phyloP scores from a whole-genome alignment of 352 stramenopile genomes.

The Phytophthora pinifolia region DNA sequence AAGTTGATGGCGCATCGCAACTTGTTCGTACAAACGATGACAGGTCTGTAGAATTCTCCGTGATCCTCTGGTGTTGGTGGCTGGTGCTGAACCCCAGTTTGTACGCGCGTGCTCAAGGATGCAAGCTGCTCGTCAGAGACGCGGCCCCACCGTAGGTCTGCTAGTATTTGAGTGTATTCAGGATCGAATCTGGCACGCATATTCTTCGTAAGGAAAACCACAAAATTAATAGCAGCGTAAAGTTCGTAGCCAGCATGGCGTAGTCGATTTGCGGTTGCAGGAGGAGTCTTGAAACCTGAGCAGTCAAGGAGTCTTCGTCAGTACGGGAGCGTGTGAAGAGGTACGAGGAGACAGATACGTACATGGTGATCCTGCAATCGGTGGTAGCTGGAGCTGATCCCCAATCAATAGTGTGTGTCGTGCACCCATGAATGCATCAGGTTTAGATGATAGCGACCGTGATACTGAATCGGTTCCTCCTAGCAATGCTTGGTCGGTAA shows the following conservation, averaged over 20 bases:
- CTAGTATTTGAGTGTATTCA: conserved; percentile 14
- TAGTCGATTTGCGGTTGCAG: too few relatives aligned
- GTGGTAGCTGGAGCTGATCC: conserved; percentile 25
- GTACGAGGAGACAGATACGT: neutral
- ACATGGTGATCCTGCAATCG: conserved; percentile 15
- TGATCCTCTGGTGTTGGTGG: too few relatives aligned
- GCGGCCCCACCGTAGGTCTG: conserved; percentile 10
- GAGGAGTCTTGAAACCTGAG: too few relatives aligned
- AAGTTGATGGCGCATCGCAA: conserved; percentile 1
- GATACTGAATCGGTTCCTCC: conserved; percentile 6
- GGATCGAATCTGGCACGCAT: conserved; percentile 10
- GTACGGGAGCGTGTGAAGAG: too few relatives aligned
- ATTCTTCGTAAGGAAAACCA: conserved; percentile 8
- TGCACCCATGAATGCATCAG: conserved; percentile 10
- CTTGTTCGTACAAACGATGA: neutral
- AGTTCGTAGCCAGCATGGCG: neutral
- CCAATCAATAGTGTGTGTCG: conserved; percentile 14
- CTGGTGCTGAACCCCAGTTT: too few relatives aligned
- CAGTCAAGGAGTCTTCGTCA: too few relatives aligned
- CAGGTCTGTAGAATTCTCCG: too few relatives aligned
- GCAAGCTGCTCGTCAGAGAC: neutral
- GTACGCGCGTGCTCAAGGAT: too few relatives aligned
- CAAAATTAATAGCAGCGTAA: conserved; percentile 4
- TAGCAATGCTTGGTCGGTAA: conserved; percentile 18
- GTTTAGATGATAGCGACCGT: neutral